Percentiles rank a stretch among this genome's conserved stretches.
Conservation (phyloP, 495 filamentous ascomycete species). For the Opeltia flavorubescens region DNA sequence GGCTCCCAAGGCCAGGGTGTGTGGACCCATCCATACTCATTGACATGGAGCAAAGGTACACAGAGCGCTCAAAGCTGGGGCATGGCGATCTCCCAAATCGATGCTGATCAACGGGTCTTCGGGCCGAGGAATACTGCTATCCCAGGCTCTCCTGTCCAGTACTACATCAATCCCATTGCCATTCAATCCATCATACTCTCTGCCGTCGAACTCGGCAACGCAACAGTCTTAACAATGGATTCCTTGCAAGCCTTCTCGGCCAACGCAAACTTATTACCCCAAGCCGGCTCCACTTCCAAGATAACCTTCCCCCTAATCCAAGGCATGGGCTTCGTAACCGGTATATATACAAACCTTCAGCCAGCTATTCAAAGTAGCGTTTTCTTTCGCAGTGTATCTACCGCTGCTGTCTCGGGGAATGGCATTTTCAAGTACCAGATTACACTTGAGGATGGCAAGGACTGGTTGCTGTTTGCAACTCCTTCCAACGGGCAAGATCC, state of each 20-base stretch:
- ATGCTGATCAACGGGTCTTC: conserved; percentile 47
- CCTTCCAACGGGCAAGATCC: conserved; percentile 33
- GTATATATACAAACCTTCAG: conserved; percentile 51
- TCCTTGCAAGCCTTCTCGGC: conserved; percentile 54
- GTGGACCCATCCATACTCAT: conserved; percentile 77
- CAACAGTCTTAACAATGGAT: conserved; percentile 49
- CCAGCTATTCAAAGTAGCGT: conserved; percentile 63
- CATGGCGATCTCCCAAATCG: conserved; percentile 58
- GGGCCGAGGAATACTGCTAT: conserved; percentile 32
- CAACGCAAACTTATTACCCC: conserved; percentile 49
- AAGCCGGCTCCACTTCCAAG: conserved; percentile 33
- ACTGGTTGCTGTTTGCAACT: conserved; percentile 71
- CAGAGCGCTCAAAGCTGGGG: conserved; percentile 60
- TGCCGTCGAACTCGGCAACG: conserved; percentile 51
- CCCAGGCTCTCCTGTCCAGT: conserved; percentile 45
- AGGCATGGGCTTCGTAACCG: conserved; percentile 81
- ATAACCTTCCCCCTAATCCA: conserved; percentile 77
- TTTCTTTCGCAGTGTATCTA: conserved; percentile 54
- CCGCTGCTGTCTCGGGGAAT: conserved; percentile 35
- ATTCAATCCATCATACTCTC: conserved; percentile 70
- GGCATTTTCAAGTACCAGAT: conserved; percentile 70
- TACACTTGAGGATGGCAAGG: conserved; percentile 52
- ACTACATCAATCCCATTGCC: conserved; percentile 71
- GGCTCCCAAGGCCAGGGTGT: conserved; percentile 53
- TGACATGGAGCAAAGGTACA: conserved; percentile 60